Base-by-base conservation (phyloP, 2,329 filamentous ascomycete genomes). In the Zopfia rhizophila region DNA sequence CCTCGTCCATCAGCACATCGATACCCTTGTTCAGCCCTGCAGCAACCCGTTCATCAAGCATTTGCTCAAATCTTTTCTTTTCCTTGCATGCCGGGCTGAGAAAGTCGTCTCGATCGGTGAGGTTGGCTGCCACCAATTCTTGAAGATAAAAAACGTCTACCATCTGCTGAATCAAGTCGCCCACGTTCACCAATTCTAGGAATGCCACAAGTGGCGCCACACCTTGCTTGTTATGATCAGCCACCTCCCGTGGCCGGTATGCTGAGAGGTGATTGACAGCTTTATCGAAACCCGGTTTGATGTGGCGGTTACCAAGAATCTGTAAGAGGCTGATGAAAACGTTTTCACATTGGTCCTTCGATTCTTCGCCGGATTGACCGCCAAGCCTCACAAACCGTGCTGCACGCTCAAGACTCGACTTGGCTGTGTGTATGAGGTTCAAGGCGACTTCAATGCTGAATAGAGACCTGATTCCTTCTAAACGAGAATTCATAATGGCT, bases 51-150 rank as follows among this genome's bases (percentile, higher is more conserved):
- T 97, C 94, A 66, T 99, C 94, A 1, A 99, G 86, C 89, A 97
- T 96, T 68, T 97, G 92, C 78, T 99, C 94, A 63, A 97, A 99
- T 56, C 90, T 91, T 77, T 97, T 97, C 83, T 99, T 99, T 55
- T 94, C 92, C 60, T 97, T 88, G 22, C 89, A 89, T 0, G 92
- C 90, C 14, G 91, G 89, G 65, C 96, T 91, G 35, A 99, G 79
- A 64, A 99, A 99, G 73, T 99, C 94, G 67, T 96, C 95, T 30
- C 89, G 86, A 67, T 97, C 93, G 1, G 89, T 89, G 40, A 99
- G 86, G 61, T 89, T 89, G 11, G 89, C 84, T 1, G 85, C 83
- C 5, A 91, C 85, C 19, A 99, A 82, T 74, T 99, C 94, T 74
- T 97, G 94, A 68, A 96, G 89, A 73, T 96, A 99, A 69, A 99